A percentile compares a stretch with the other conserved stretches of the same genome.
Conservation (phyloP, 1,284 basidiomycete genomes). For the Tilletia horrida region DNA sequence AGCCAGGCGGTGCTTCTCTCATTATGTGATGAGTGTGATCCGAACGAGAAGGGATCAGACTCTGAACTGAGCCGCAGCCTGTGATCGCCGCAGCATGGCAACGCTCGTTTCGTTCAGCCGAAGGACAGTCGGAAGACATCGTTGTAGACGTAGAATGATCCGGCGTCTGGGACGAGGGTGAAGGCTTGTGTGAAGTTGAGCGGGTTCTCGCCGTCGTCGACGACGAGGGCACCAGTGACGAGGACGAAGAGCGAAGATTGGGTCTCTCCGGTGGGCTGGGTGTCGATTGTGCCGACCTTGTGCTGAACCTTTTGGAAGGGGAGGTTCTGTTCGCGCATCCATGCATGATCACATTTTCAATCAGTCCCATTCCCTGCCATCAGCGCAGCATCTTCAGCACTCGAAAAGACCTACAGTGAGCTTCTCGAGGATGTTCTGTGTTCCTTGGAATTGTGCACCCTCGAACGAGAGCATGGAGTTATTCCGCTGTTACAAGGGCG, state of each 20-base stretch:
- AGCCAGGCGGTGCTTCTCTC: too few species aligned
- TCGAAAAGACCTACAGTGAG: conserved; percentile 66
- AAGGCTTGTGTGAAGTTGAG: conserved; percentile 61
- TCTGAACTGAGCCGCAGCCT: too few species aligned
- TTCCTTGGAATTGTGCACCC: conserved; percentile 66
- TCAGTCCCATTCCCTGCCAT: too few species aligned
- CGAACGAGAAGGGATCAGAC: too few species aligned
- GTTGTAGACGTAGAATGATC: conserved; percentile 76
- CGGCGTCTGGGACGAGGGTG: conserved; percentile 74
- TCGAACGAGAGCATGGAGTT: conserved; percentile 89
- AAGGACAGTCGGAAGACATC: conserved; percentile 42
- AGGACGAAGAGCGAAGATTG: conserved; percentile 73
- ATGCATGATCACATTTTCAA: not conserved
- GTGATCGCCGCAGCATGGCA: too few species aligned
- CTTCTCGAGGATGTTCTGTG: conserved; percentile 69
- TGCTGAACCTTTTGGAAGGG: conserved; percentile 80
- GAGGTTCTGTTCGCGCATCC: too few species aligned
- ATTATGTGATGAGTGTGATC: too few species aligned
- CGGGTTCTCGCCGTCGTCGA: conserved; percentile 27
- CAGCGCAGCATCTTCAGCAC: too few species aligned
- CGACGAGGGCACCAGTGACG: conserved; percentile 68
- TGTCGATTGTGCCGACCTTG: conserved; percentile 78
- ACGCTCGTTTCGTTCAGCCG: not conserved
- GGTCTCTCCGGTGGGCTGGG: conserved; percentile 73
- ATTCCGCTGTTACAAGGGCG: conserved; percentile 63